These are phyloP conservation scores for Asterophora lycoperdoides DNA, from an alignment of 768 basidiomycete genomes.

Conservation along the genomic window DNA sequence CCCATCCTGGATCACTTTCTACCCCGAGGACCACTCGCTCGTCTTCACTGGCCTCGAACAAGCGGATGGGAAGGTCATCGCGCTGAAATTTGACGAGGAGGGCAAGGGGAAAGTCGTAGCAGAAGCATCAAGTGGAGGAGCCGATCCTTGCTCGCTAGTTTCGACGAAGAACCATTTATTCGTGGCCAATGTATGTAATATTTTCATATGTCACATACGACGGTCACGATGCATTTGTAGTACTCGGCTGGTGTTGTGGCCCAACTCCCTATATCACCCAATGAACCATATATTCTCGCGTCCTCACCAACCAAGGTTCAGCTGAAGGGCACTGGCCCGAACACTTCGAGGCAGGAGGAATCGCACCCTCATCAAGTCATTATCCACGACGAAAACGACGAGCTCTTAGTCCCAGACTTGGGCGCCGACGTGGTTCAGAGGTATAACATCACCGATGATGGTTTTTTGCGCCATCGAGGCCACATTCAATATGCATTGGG, in stretches of 20 bases:
- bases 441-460: constrained; percentile 39
- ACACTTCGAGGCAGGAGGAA: constrained; percentile 59
- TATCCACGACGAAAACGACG: constrained; percentile 42
- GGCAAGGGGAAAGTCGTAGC: constrained; percentile 51
- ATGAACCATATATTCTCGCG: constrained; percentile 40
- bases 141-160: constrained; percentile 60
- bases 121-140: constrained; percentile 49
- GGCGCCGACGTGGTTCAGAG: constrained; percentile 68
- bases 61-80: constrained; percentile 58
- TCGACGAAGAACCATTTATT: constrained; percentile 56
- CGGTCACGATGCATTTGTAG: constrained; percentile 35
- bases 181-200: constrained; percentile 60
- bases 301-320: constrained; percentile 31
- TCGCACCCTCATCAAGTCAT: constrained; percentile 78
- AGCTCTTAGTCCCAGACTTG: constrained; percentile 72
- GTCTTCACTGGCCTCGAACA: constrained; percentile 68
- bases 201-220: no score
- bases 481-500: constrained; percentile 49
- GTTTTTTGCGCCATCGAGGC: constrained; percentile 47
- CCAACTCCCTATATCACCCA: constrained; percentile 50
- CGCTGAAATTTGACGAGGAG: constrained; percentile 51
- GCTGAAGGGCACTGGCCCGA: constrained; percentile 57
- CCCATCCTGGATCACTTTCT: constrained; percentile 73
- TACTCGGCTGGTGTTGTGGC: constrained; percentile 64
- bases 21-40: constrained; percentile 52